Base-by-base conservation (phyloP, 345 rosid genomes). In the Populus simonii region DNA sequence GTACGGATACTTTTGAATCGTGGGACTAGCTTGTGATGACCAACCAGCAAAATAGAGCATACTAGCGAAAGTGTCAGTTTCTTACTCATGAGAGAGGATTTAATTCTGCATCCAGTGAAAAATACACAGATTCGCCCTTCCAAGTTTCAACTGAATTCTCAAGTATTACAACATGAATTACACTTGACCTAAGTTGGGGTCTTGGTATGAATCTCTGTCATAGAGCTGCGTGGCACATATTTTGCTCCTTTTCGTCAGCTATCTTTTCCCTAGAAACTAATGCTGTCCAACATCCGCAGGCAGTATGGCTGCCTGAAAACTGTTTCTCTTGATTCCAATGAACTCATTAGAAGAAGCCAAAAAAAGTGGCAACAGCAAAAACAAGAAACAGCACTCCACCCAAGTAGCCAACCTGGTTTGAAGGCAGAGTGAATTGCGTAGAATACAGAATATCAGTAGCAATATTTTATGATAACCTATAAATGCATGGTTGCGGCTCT, bases 351-450 rank as follows among this genome's bases (percentile, higher is more conserved):
- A 93, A 93, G 69, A 89, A 92, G 81, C 99, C 97, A 9, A 91
- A 89, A 80, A 92, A 90, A 71, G 99, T 93, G 18, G 99, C 98
- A 23, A 86, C 90, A 2, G 96, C 96, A 76, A 96, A 96, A 79
- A 91, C 84, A 49, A 96, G 89, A 86, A 96, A 96, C 84, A 93
- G 83, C 67, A 78, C 90, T 82, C 99, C 99, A 49, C 98, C 97
- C 61, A 86, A 23, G 79, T 92, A 96, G 74, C 98, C 99, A 77
- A 96, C 98, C 98, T 96, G 91, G 72, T 79, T 43, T 53, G 51
- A 82, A 88, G 82, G n/a, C n/a, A 31, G 23, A 73, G 66, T 77
- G 49, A 82, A 77, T 78, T 45, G 61, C 62, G 65, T 33, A 11
- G 15, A 41, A 66, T 74, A 72, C 33, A 13, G 71, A 25, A 72